These are phyloP conservation scores for Saccharomyces hybrid DNA, from an alignment of 1,139 yeast genomes.

Conservation along the genomic window DNA sequence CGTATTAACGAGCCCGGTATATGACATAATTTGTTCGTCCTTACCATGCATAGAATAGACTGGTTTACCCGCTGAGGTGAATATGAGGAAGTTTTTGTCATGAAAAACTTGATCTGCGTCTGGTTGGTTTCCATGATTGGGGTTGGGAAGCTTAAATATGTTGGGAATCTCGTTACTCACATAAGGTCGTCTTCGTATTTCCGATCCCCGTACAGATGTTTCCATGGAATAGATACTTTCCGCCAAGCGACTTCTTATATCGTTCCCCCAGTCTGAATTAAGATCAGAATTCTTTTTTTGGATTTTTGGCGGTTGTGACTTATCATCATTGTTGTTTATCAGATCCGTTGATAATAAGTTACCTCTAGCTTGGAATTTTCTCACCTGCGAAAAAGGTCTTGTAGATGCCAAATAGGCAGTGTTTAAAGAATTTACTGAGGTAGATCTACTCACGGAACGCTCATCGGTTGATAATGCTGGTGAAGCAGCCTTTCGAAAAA, in stretches of 20 bases:
- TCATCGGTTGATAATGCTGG: neutral
- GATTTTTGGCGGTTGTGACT: neutral
- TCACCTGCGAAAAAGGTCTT: neutral
- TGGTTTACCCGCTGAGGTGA: slow-evolving; percentile 93
- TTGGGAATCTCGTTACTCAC: slow-evolving; percentile 25
- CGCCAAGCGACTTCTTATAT: slow-evolving; percentile 13
- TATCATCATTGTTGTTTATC: neutral
- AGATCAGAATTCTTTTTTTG: neutral
- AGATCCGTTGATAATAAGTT: neutral
- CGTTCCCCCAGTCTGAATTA: slow-evolving; percentile 3
- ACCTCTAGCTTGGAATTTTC: neutral
- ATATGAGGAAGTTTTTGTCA: slow-evolving; percentile 48
- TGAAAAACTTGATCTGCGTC: neutral
- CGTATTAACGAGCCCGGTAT: slow-evolving; percentile 52
- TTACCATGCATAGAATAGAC: slow-evolving; percentile 74
- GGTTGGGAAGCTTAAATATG: slow-evolving; percentile 10
- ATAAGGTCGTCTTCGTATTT: slow-evolving; percentile 9
- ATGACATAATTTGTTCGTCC: slow-evolving; percentile 62
- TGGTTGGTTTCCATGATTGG: neutral
- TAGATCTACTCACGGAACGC: neutral
- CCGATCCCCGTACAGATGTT: slow-evolving; percentile 7
- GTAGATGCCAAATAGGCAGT: neutral
- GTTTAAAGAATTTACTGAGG: neutral
- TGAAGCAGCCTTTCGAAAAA: neutral
- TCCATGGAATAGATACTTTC: slow-evolving; percentile 20